Evolutionary conservation across 2,329 filamentous ascomycete species (phyloP).

Genomic region (Botrytis hyacinthi): DNA sequence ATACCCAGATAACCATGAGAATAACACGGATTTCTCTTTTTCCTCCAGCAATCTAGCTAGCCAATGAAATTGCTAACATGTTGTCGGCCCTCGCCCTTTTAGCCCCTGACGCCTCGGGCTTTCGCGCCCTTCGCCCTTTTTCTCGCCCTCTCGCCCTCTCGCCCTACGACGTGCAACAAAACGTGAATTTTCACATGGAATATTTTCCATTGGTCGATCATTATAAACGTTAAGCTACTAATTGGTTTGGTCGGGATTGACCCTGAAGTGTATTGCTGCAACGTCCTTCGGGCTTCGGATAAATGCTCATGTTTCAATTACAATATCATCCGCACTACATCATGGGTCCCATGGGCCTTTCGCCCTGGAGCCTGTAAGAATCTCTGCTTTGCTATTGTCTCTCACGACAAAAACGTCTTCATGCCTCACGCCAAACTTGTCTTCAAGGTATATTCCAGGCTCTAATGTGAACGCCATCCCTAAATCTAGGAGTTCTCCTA

Average conservation of each 20-base stretch:
- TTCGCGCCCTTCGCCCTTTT: constrained; percentile 5
- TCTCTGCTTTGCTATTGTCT: constrained; percentile 51
- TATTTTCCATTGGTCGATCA: not conserved
- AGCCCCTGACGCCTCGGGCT: not conserved
- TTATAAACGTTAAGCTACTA: not conserved
- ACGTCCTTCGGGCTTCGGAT: not conserved
- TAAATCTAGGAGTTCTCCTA: constrained; percentile 44
- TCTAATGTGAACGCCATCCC: constrained; percentile 65
- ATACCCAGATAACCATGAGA: no score
- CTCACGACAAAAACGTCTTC: constrained; percentile 61
- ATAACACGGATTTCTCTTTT: not conserved
- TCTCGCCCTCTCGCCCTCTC: not conserved
- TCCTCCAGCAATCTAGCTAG: no score
- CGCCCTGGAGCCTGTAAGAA: constrained; percentile 54
- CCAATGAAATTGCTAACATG: not conserved
- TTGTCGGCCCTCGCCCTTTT: not conserved
- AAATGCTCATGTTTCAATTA: not conserved
- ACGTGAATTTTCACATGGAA: not conserved
- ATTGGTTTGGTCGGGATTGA: not conserved
- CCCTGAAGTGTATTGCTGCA: not conserved
- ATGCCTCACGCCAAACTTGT: constrained; percentile 59
- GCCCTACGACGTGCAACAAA: constrained; percentile 18
- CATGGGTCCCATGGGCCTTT: constrained; percentile 53
- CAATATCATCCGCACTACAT: constrained; percentile 10
- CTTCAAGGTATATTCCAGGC: constrained; percentile 60